Base-by-base conservation (phyloP, 2,329 filamentous ascomycete species). In the Cladophialophora immunda region DNA sequence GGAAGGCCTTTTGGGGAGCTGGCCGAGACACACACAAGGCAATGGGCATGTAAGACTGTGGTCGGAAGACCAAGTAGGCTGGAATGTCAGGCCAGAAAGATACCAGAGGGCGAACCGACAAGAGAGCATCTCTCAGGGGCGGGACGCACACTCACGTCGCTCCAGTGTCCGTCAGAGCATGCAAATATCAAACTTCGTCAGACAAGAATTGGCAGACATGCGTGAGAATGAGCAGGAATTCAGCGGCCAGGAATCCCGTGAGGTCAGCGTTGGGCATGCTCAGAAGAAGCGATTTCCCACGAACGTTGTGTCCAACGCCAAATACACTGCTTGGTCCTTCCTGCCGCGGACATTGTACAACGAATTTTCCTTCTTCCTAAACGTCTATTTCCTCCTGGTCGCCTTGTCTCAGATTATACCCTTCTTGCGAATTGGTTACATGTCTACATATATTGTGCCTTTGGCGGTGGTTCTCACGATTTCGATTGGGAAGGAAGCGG, bases 331-430 rank as follows among this genome's bases (percentile, higher is more conserved):
- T 0, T 90, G 94, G 83, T 97, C 92, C 60, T 99, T 99, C 79
- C 85, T 99, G 15, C 96, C 96, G 2, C 85, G 94, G 60, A 99
- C 95, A 0, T 84, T 99, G 25, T 99, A 97, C 81, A 98, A 98
- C 81, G 95, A 99, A 77, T 99, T 99, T 78, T 97, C 94, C 67
- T 99, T 98, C 83, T 99, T 99, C 81, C 97, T 99, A 85, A 99
- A 99, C 85, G 92, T 98, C 84, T 99, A 99, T 78, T 99, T 99
- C 78, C 84, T 99, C 64, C 88, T 98, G 29, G 95, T 99, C 58
- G 96, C 95, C 6, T 81, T 98, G 58, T 98, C 94, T 41, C 95
- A 99, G 80, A 90, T 93, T 52, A 94, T 99, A 75, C 94, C 93
- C 3, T 87, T 92, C 25, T 81, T 99, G 62, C 89, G 93, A 62